These are phyloP conservation scores for Sutorius australiensis DNA, from an alignment of 768 basidiomycete genomes.

Conservation along the genomic window DNA sequence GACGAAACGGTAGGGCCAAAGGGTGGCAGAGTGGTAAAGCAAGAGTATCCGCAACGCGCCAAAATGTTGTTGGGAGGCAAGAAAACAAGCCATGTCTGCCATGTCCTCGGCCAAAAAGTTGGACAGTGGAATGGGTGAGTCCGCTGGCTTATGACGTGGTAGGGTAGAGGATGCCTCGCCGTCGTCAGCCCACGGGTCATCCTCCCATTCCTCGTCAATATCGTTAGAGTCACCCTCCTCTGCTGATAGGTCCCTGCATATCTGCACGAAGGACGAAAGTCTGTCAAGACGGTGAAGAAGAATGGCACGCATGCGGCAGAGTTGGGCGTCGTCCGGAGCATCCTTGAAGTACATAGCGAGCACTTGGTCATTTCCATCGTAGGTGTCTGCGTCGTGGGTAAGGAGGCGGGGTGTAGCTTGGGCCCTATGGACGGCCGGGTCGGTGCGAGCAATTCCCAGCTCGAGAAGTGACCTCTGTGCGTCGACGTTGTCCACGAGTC, in stretches of 20 bases:
- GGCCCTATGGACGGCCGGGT: slow-evolving; percentile 44
- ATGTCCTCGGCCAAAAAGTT: slow-evolving; percentile 62
- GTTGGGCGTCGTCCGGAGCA: slow-evolving; percentile 56
- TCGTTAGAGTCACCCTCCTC: slow-evolving; percentile 27
- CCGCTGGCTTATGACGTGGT: slow-evolving; percentile 23
- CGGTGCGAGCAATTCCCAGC: slow-evolving; percentile 60
- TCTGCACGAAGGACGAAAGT: slow-evolving; percentile 67
- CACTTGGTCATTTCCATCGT: slow-evolving; percentile 12
- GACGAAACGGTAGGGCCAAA: slow-evolving; percentile 68
- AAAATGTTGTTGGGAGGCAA: slow-evolving; percentile 64
- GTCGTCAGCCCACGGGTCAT: slow-evolving; percentile 66
- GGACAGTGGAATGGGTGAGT: slow-evolving; percentile 51
- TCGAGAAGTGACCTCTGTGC: slow-evolving; percentile 58
- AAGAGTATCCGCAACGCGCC: slow-evolving; percentile 55
- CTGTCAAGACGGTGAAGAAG: slow-evolving; percentile 67
- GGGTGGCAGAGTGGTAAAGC: slow-evolving; percentile 46
- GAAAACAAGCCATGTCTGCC: slow-evolving; percentile 52
- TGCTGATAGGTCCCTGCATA: slow-evolving; percentile 43
- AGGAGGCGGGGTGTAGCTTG: slow-evolving; percentile 35
- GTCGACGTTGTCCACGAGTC: slow-evolving; percentile 53
- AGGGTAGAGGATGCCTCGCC: slow-evolving; percentile 26
- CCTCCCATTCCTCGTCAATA: slow-evolving; percentile 45
- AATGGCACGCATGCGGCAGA: slow-evolving; percentile 61
- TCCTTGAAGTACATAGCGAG: slow-evolving; percentile 54
- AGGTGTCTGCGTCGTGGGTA: slow-evolving; percentile 18